phyloP scores from a whole-genome alignment of 1,284 basidiomycete species.

The Rhodotorula sp. region DNA sequence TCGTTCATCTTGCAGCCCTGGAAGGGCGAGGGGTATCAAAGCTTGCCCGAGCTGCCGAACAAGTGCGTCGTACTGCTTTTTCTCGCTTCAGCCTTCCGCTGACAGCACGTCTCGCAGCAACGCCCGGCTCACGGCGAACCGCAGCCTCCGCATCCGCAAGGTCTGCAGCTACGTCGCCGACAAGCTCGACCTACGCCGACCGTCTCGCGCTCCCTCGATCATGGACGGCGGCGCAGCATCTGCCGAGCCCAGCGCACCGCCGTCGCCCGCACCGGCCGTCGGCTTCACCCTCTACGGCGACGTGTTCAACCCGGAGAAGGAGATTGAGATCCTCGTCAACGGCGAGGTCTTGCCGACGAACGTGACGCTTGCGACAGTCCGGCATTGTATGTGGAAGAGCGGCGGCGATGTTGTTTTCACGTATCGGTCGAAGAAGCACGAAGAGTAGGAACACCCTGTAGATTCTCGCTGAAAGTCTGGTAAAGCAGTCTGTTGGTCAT shows the following conservation, averaged over 20 bases:
- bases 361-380: constrained; percentile 83
- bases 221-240: constrained; percentile 9
- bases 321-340: constrained; percentile 85
- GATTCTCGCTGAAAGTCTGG: neutral
- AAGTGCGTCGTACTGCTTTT: constrained; percentile 57
- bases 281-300: constrained; percentile 21
- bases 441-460: neutral
- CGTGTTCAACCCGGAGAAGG: constrained; percentile 61
- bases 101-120: constrained; percentile 56
- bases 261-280: neutral
- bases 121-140: constrained; percentile 81
- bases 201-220: constrained; percentile 36
- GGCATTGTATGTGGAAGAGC: constrained; percentile 80
- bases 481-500: too few species aligned
- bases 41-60: constrained; percentile 71
- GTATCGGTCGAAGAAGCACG: constrained; percentile 57
- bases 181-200: constrained; percentile 64
- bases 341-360: constrained; percentile 72
- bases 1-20: constrained; percentile 85
- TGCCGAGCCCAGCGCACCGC: too few species aligned
- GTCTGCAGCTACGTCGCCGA: constrained; percentile 82
- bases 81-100: neutral
- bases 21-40: constrained; percentile 59
- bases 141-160: constrained; percentile 80
- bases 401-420: constrained; percentile 76